Conservation (phyloP, 129 eudicot genomes). For the Pseudognaphalium luteoalbum region DNA sequence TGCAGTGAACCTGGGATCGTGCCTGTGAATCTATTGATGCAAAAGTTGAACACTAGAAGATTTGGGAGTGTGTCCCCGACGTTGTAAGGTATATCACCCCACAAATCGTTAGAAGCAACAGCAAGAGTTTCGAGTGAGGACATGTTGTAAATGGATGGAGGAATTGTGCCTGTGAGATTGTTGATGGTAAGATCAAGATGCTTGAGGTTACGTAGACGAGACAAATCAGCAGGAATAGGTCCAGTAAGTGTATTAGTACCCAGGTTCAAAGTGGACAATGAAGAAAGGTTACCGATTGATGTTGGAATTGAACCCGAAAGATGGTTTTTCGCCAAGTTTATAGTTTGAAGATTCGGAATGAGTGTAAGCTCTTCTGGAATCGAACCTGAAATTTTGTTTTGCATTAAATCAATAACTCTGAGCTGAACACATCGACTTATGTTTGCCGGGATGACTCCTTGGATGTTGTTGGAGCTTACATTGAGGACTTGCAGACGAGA, state of each 20-base stretch:
- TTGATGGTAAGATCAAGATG: constrained; percentile 68
- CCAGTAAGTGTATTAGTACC: constrained; percentile 59
- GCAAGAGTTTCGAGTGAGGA: constrained; percentile 54
- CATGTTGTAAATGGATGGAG: constrained; percentile 70
- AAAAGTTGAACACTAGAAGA: constrained; percentile 56
- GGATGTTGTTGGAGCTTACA: constrained; percentile 49
- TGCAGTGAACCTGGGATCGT: constrained; percentile 69
- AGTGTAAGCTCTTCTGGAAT: constrained; percentile 47
- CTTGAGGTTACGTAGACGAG: constrained; percentile 43
- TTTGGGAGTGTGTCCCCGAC: constrained; percentile 56
- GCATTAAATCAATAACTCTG: constrained; percentile 44
- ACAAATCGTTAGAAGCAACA: constrained; percentile 54
- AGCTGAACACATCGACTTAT: constrained; percentile 48
- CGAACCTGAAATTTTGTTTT: constrained; percentile 50
- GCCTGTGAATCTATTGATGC: constrained; percentile 71
- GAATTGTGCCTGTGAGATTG: constrained; percentile 54
- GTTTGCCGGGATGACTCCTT: constrained; percentile 50
- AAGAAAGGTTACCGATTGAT: constrained; percentile 57
- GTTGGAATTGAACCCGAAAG: constrained; percentile 60
- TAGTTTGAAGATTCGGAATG: constrained; percentile 48
- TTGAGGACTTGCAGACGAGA: constrained; percentile 44
- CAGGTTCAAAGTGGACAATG: constrained; percentile 41
- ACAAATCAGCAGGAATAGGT: constrained; percentile 45
- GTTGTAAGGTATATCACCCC: constrained; percentile 59
- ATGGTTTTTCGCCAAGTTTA: constrained; percentile 54